phyloP scores from a whole-genome alignment of 2,329 filamentous ascomycete species.

The Graphiopsis chlorocephala region DNA sequence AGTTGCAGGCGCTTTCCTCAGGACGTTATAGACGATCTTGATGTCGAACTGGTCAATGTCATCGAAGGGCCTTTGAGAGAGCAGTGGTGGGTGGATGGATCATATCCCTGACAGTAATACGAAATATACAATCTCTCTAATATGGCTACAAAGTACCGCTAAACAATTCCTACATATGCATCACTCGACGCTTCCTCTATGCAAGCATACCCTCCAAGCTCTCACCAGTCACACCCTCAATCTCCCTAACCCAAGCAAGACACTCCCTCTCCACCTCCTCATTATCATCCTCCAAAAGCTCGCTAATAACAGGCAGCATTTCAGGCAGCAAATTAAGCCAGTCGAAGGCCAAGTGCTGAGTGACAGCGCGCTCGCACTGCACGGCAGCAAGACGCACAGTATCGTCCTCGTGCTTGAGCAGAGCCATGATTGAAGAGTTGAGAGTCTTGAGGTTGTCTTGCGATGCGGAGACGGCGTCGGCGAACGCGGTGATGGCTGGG shows the following conservation, averaged over 20 bases:
- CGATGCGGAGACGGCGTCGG: slow-evolving; percentile 69
- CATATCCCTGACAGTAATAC: background rate
- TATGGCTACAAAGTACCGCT: background rate
- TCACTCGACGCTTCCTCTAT: background rate
- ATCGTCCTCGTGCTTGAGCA: slow-evolving; percentile 70
- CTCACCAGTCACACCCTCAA: slow-evolving; percentile 87
- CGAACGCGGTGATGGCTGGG: slow-evolving; percentile 75
- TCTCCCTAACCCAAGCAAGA: slow-evolving; percentile 82
- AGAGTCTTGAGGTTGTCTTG: slow-evolving; percentile 88
- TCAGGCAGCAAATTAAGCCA: slow-evolving; percentile 89
- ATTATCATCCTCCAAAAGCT: slow-evolving; percentile 94
- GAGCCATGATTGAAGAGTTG: slow-evolving; percentile 73
- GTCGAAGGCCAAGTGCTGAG: slow-evolving; percentile 80
- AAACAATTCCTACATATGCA: background rate
- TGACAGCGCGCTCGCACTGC: slow-evolving; percentile 67
- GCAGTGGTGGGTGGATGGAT: background rate
- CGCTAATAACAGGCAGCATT: slow-evolving; percentile 94
- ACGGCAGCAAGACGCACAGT: slow-evolving; percentile 77
- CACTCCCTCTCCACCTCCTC: slow-evolving; percentile 89
- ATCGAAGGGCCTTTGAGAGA: no score
- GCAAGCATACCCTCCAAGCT: slow-evolving; percentile 81
- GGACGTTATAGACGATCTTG: no score
- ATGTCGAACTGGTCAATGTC: no score
- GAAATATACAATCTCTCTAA: background rate
- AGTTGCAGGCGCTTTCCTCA: background rate